Base-by-base conservation (phyloP, 192 early-diverging fungal genomes). In the Entomortierella chlamydospora region DNA sequence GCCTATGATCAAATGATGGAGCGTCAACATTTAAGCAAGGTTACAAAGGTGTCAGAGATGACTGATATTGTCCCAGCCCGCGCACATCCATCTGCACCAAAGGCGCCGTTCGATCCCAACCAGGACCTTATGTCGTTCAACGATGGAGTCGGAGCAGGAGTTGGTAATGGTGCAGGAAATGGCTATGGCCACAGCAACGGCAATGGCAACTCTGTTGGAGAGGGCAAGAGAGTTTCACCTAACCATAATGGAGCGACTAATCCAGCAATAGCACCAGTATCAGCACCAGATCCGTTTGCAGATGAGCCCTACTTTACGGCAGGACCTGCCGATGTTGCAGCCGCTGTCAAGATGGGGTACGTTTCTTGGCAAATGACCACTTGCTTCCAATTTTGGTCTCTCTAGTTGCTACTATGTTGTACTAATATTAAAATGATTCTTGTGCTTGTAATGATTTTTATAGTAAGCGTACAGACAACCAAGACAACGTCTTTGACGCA, bases 1-100 rank as follows among this genome's bases (percentile, higher is more conserved):
- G 65, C 85, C 0, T 89, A 89, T 52, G 81, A 86, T 37, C 86
- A 89, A 51, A 87, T 89, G 83, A 67, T 89, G 65, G 88, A 89
- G 57, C 79, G 81, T 30, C 70, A 81, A 23, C 80, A 81, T 23
- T 26, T 89, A 39, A 64, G 49, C 54, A 55, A 61, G 39, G 84
- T 84, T 11, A 86, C 77, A 11, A 74, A 72, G 37, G 83, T 76
- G 20, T 89, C 83, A 20, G 67, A 67, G 31, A 49, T 73, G 62
- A 41, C 13, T 4, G 68, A 79, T 39, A 39, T 64, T 20, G 47
- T 53, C 1, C 63, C 62, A 7, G 53, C 20, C 9, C 71, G 62
- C 17, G n/a, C 23, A 9, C 29, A n/a, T 17, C 54, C 57, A 26
- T 15, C 28, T 9, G n/a, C 18, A 23, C 33, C 50, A 22, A 59